These are phyloP conservation scores for Cyanodermella asteris DNA, from an alignment of 2,329 filamentous ascomycete genomes.

Conservation along the genomic window DNA sequence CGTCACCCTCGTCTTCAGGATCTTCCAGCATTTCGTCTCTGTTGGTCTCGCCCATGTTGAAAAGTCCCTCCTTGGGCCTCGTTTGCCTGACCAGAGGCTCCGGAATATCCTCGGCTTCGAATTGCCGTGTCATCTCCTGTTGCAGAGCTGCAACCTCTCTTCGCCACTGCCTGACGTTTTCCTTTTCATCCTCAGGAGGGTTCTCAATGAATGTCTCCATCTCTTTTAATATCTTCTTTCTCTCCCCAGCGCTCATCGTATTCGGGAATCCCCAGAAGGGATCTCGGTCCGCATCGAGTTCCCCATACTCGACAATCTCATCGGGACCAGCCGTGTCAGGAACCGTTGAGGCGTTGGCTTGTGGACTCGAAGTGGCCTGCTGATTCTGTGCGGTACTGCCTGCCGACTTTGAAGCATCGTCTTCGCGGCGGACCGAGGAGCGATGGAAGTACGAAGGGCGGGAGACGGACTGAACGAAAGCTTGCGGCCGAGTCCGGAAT, in stretches of 20 bases:
- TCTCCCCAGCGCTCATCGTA: conserved; percentile 6
- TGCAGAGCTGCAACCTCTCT: conserved; percentile 15
- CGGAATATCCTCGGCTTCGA: conserved; percentile 9
- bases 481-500: conserved; percentile 11
- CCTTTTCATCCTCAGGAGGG: too few species aligned
- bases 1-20: conserved; percentile 44
- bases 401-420: conserved; percentile 12
- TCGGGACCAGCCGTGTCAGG: conserved; percentile 5
- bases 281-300: too few species aligned
- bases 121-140: conserved; percentile 15
- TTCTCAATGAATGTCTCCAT: too few species aligned
- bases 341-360: conserved; percentile 1
- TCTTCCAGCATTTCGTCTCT: conserved; percentile 27
- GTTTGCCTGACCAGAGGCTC: conserved; percentile 11
- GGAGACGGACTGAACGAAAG: conserved; percentile 2
- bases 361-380: conserved; percentile 4
- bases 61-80: conserved; percentile 15
- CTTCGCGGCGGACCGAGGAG: conserved; percentile 13
- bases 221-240: too few species aligned
- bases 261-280: too few species aligned
- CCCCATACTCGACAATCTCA: conserved; percentile 2
- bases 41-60: conserved; percentile 23
- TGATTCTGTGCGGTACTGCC: conserved; percentile 12
- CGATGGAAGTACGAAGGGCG: conserved; percentile 15
- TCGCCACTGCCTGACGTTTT: conserved; percentile 16